phyloP scores from a whole-genome alignment of 169 alveolate genomes.

The Blepharisma undulans region DNA sequence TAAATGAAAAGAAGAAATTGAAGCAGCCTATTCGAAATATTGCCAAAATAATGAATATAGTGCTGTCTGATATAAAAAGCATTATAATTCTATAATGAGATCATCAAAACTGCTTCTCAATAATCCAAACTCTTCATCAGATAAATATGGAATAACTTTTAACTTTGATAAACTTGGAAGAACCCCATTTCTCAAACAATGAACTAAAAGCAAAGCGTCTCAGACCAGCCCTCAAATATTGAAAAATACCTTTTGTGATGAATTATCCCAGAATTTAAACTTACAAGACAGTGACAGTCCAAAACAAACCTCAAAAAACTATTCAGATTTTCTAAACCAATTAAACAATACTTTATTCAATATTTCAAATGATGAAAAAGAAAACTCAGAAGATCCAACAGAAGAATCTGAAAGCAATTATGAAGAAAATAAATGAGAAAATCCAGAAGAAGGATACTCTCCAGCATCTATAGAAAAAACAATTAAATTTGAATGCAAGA shows the following conservation, averaged over 20 bases:
- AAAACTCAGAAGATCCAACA: neutral
- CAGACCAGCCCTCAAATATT: neutral
- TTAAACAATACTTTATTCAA: neutral
- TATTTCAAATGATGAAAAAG: neutral
- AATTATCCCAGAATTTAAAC: neutral
- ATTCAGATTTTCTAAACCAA: neutral
- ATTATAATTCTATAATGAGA: neutral
- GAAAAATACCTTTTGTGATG: neutral
- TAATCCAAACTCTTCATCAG: neutral
- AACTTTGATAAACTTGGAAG: neutral
- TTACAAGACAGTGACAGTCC: neutral
- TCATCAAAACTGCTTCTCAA: neutral
- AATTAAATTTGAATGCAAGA: conserved; percentile 13
- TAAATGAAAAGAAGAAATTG: neutral
- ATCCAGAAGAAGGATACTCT: neutral
- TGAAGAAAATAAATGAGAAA: neutral
- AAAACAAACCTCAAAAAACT: neutral
- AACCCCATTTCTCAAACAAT: neutral
- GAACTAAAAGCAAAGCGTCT: neutral
- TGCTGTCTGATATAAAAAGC: neutral
- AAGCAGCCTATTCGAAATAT: neutral
- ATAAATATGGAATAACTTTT: neutral
- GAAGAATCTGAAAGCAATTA: neutral
- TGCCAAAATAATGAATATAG: neutral
- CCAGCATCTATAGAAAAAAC: neutral